Evolutionary conservation across 2,329 filamentous ascomycete species (phyloP), one percentile per base, ranked within the genome.

Genomic region (Pestalotiopsis fici): DNA sequence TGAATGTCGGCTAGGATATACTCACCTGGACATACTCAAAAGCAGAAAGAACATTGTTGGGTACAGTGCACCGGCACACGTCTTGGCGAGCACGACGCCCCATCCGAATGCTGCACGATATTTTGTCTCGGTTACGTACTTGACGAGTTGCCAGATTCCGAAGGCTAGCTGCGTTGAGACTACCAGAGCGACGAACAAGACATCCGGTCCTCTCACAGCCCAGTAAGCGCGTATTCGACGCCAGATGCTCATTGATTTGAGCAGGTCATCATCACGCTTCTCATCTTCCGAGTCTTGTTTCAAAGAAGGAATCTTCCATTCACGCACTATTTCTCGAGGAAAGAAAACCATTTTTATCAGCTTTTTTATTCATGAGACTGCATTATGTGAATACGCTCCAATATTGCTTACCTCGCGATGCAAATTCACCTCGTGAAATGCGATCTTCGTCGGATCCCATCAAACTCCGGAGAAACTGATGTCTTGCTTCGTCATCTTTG

Each of bases 1-100:
- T 13, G 3, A 6, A 4, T 57, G 2, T 35, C 21, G 15, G 12
- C 59, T 6, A 35, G 31, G 9, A 1, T 28, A 15, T 9, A 37
- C 43, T 28, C 31, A 65, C 43, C 43, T 57, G 12, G 84, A 87
- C 86, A 88, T 89, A 71, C 85, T 87, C 4, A 88, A 76, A 6
- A 88, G 79, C 66, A 88, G 78, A 70, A 89, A 88, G 76, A 88
- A 88, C 66, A 89, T 82, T 1, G 86, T 88, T 21, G 86, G 86
- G 61, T 88, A 88, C 1, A 89, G 71, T 0, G 84, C 82, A 3
- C 87, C 87, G 11, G 86, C 86, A 56, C 79, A 83, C 0, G 84
- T 83, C 74, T 88, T 89, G 3, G 86, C 83, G 62, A 89, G 72
- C 3, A 87, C 83, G 7, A 86, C 82, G 5, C 86, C 87, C 85